phyloP scores from a whole-genome alignment of 2,329 filamentous ascomycete species.

The Microcyclospora tardicrescens region DNA sequence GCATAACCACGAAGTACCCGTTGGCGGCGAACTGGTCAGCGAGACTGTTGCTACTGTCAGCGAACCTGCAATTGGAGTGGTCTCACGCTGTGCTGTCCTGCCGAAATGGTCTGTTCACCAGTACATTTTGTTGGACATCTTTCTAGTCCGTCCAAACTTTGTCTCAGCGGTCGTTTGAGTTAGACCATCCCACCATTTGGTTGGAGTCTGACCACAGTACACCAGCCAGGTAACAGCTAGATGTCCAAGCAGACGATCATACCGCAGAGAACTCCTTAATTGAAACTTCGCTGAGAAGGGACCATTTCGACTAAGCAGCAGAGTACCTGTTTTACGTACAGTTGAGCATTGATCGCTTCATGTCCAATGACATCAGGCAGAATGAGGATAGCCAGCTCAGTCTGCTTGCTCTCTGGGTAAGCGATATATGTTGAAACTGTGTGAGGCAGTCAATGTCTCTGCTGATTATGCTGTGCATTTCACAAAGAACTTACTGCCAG shows the following conservation, averaged over 20 bases:
- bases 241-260: too few species aligned
- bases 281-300: too few species aligned
- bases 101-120: constrained; percentile 42
- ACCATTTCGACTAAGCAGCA: constrained; percentile 25
- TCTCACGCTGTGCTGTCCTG: too few species aligned
- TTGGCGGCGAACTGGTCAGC: constrained; percentile 64
- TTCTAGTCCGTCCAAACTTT: too few species aligned
- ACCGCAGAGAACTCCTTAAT: too few species aligned
- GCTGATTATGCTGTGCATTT: not conserved
- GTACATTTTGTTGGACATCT: too few species aligned
- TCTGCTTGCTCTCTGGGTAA: constrained; percentile 39
- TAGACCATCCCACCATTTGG: too few species aligned
- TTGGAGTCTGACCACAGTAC: too few species aligned
- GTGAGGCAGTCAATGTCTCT: constrained; percentile 3
- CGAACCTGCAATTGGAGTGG: too few species aligned
- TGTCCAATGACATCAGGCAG: constrained; percentile 48
- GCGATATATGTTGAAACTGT: constrained; percentile 44
- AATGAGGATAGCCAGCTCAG: constrained; percentile 43
- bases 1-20: constrained; percentile 56
- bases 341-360: constrained; percentile 37
- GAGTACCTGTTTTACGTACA: constrained; percentile 30
- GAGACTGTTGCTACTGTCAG: constrained; percentile 27
- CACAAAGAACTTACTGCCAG: constrained; percentile 14
- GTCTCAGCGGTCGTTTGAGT: too few species aligned
- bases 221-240: too few species aligned